Conservation (phyloP, 257 asterid species). For the Marsdenia floribunda region DNA sequence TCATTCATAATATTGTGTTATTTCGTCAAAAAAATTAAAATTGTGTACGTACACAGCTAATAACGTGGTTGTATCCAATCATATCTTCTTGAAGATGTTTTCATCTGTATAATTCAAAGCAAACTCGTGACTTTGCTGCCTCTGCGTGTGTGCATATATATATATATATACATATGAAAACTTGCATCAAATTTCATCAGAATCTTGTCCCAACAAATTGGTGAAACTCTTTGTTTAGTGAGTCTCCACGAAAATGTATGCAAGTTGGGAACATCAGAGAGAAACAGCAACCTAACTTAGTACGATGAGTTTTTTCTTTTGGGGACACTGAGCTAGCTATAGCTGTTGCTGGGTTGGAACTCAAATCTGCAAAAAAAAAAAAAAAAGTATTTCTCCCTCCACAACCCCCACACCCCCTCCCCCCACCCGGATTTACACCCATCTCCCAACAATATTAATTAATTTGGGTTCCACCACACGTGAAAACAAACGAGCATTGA, state of each 20-base stretch:
- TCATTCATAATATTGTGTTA: too few relatives aligned
- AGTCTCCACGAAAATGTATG: background rate
- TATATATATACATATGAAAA: background rate
- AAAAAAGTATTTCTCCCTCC: background rate
- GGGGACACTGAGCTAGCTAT: background rate
- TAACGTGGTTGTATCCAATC: background rate
- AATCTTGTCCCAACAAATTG: background rate
- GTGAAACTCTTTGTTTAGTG: background rate
- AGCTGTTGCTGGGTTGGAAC: constrained; percentile 20
- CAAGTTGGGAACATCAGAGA: background rate
- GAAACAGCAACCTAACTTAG: background rate
- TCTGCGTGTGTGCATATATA: background rate
- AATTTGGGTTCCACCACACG: constrained; percentile 42
- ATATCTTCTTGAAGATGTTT: background rate
- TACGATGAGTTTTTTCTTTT: background rate
- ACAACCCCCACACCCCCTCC: too few relatives aligned
- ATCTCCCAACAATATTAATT: too few relatives aligned
- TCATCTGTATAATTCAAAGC: too few relatives aligned
- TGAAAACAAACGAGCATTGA: constrained; percentile 18
- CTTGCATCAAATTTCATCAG: background rate
- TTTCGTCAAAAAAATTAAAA: too few relatives aligned
- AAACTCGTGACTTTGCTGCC: background rate
- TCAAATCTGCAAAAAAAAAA: constrained; percentile 14
- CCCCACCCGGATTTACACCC: too few relatives aligned
- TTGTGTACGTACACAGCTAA: too few relatives aligned